These are phyloP conservation scores for Lepiota brunneoincarnata DNA, from an alignment of 768 basidiomycete species.

Conservation along the genomic window DNA sequence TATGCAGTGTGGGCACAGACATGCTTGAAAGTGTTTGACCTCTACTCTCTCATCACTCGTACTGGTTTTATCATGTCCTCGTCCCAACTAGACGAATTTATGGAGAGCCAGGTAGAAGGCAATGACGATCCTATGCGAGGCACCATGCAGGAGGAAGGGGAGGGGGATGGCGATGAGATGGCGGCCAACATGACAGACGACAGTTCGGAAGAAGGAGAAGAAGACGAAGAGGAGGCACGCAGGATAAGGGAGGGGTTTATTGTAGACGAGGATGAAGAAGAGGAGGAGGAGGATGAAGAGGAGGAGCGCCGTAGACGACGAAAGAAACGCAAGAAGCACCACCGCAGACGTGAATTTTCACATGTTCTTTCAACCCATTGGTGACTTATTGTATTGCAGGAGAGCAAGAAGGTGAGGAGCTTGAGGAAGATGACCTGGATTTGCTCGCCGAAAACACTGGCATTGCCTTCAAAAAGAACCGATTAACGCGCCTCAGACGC, in stretches of 20 bases:
- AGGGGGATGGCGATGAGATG: slow-evolving; percentile 55
- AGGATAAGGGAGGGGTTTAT: slow-evolving; percentile 88
- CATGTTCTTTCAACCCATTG: slow-evolving; percentile 7
- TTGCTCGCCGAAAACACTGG: slow-evolving; percentile 89
- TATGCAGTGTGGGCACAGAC: slow-evolving; percentile 15
- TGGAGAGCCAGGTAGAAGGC: slow-evolving; percentile 26
- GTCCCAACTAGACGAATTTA: slow-evolving; percentile 35
- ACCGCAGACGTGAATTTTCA: slow-evolving; percentile 46
- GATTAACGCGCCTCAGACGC: slow-evolving; percentile 69
- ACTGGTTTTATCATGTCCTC: slow-evolving; percentile 50
- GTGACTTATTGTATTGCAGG: slow-evolving; percentile 15
- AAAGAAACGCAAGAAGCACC: slow-evolving; percentile 67
- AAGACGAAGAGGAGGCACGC: slow-evolving; percentile 85
- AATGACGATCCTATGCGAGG: slow-evolving; percentile 65
- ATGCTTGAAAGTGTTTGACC: slow-evolving; percentile 11
- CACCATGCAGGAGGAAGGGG: slow-evolving; percentile 51
- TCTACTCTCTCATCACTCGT: slow-evolving; percentile 11
- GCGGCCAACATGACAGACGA: slow-evolving; percentile 64
- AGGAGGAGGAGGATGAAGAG: slow-evolving; percentile 75
- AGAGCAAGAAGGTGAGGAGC: slow-evolving; percentile 58
- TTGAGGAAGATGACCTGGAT: slow-evolving; percentile 95
- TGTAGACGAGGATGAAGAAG: slow-evolving; percentile 86
- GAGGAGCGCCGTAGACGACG: slow-evolving; percentile 56
- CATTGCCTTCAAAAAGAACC: slow-evolving; percentile 63
- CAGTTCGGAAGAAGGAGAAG: slow-evolving; percentile 87